Percentiles rank a stretch among this genome's conserved stretches.
phyloP scores from a whole-genome alignment of 2,329 filamentous ascomycete genomes.

The Ophiostoma angusticollis region DNA sequence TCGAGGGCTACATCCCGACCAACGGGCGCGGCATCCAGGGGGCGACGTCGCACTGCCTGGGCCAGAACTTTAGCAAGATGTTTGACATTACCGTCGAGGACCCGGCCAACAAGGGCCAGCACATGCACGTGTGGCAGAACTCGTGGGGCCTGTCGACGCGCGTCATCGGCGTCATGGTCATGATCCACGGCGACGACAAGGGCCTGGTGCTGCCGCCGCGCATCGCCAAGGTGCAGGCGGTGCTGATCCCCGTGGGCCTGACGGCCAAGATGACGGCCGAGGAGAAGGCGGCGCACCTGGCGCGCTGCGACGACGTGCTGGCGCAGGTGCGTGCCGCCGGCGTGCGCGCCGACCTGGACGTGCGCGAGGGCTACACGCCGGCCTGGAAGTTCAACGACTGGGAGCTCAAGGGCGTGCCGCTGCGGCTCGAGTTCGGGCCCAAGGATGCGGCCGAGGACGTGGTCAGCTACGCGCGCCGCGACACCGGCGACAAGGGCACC shows the following conservation, averaged over 20 bases:
- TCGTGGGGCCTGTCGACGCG: constrained; percentile 97
- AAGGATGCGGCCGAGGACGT: constrained; percentile 81
- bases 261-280: constrained; percentile 77
- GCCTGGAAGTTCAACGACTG: constrained; percentile 99
- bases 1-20: constrained; percentile 91
- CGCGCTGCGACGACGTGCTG: constrained; percentile 60
- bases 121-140: constrained; percentile 93
- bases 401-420: constrained; percentile 90
- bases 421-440: constrained; percentile 89
- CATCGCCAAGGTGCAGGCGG: constrained; percentile 71
- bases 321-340: constrained; percentile 56
- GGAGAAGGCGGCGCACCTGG: constrained; percentile 62
- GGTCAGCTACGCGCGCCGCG: constrained; percentile 75
- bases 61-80: constrained; percentile 98
- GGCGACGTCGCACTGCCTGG: constrained; percentile 84
- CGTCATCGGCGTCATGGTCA: constrained; percentile 96
- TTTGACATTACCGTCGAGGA: constrained; percentile 97
- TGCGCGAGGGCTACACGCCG: constrained; percentile 82
- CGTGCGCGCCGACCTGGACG: constrained; percentile 69
- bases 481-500: constrained; percentile 71
- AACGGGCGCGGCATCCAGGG: constrained; percentile 96
- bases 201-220: constrained; percentile 86
- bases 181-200: constrained; percentile 94
- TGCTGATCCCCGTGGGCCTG: constrained; percentile 86
- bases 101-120: constrained; percentile 64